phyloP scores from a whole-genome alignment of 306 rosid species.

The Prunus padus region DNA sequence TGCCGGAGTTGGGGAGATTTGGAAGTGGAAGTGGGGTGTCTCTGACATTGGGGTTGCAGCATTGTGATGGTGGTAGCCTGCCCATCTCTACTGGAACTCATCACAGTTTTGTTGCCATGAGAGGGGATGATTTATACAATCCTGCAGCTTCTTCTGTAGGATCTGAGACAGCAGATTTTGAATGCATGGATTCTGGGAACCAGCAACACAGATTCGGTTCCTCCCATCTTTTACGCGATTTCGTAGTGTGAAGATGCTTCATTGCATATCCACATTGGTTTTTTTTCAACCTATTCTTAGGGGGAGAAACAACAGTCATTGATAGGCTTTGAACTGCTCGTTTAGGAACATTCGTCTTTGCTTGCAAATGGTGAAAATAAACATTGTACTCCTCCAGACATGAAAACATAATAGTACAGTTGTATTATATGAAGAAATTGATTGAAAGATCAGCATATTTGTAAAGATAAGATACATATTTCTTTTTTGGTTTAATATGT shows the following conservation, averaged over 20 bases:
- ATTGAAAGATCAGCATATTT: conserved; percentile 36
- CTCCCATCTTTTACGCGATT: conserved; percentile 56
- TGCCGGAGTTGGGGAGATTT: conserved; percentile 58
- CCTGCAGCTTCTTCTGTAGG: conserved; percentile 48
- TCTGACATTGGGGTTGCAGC: conserved; percentile 77
- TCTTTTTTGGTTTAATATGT: conserved; percentile 20
- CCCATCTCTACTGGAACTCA: conserved; percentile 46
- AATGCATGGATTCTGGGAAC: conserved; percentile 47
- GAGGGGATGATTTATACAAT: conserved; percentile 53
- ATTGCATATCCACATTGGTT: conserved; percentile 21
- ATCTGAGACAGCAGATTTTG: conserved; percentile 52
- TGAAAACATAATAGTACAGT: conserved; percentile 29
- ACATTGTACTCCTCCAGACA: conserved; percentile 28
- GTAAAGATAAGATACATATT: conserved; percentile 33
- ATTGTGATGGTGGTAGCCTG: conserved; percentile 57
- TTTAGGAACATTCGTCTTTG: conserved; percentile 12
- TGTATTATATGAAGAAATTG: conserved; percentile 44
- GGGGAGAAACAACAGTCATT: conserved; percentile 6
- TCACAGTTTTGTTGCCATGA: conserved; percentile 50
- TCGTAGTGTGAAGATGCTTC: conserved; percentile 47
- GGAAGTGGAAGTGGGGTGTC: conserved; percentile 58
- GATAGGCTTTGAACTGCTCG: not conserved
- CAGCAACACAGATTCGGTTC: conserved; percentile 56
- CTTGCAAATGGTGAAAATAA: conserved; percentile 32
- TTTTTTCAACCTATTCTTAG: not conserved